Conservation (phyloP, 2,329 filamentous ascomycete genomes). For the Elsinoe ampelina region DNA sequence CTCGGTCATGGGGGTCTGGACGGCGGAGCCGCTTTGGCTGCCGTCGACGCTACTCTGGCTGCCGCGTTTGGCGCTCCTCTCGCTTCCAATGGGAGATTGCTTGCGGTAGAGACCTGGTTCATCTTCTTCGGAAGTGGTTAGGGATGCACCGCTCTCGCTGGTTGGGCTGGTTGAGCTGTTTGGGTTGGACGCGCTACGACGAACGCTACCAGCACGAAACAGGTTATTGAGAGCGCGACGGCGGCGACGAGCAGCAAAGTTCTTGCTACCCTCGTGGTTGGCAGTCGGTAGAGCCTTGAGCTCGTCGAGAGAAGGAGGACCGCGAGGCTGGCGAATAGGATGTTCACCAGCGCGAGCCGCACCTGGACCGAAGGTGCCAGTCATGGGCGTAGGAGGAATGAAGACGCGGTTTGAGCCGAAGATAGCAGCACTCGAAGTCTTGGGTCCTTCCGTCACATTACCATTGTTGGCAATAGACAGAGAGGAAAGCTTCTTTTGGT, state of each 20-base stretch:
- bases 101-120: slow-evolving; percentile 56
- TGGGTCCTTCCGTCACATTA: slow-evolving; percentile 52
- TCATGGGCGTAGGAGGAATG: slow-evolving; percentile 71
- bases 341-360: slow-evolving; percentile 91
- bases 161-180: slow-evolving; percentile 57
- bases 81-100: slow-evolving; percentile 31
- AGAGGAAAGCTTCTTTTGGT: slow-evolving; percentile 75
- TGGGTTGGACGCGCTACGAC: slow-evolving; percentile 61
- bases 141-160: slow-evolving; percentile 65
- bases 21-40: slow-evolving; percentile 38
- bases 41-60: slow-evolving; percentile 27
- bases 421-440: slow-evolving; percentile 51
- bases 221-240: slow-evolving; percentile 87
- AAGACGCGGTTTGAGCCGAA: slow-evolving; percentile 35
- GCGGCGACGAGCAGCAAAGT: slow-evolving; percentile 87
- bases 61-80: slow-evolving; percentile 30
- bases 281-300: slow-evolving; percentile 80
- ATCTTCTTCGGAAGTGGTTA: slow-evolving; percentile 62
- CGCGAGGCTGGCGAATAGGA: slow-evolving; percentile 82
- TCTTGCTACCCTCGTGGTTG: slow-evolving; percentile 91
- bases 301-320: slow-evolving; percentile 85
- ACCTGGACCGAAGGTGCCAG: slow-evolving; percentile 82
- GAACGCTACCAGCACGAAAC: slow-evolving; percentile 78
- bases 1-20: slow-evolving; percentile 48
- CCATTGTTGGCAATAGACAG: slow-evolving; percentile 49